Base-by-base conservation (phyloP, 371 early-diverging fungal genomes). In the Rhizopus stolonifer region DNA sequence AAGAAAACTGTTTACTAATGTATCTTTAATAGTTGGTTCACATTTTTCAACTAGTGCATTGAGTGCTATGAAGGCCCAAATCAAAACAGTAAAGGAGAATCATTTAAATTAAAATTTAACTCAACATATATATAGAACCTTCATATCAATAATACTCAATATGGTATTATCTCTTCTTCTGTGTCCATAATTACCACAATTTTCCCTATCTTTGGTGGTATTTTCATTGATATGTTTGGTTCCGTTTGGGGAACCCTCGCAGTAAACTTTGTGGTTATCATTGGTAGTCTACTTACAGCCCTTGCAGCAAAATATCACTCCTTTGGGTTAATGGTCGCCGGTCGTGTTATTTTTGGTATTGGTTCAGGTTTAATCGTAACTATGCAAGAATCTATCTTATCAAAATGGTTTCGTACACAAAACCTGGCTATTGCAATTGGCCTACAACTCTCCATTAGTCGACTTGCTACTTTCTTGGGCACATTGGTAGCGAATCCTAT, bases 1-100 rank as follows among this genome's bases (percentile, higher is more conserved):
- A 4, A 10, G 10, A 29, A 29, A 29, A 29, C 31, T 29, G 7
- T 26, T 42, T 19, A 18, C 4, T 42, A 3, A 31, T 32, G 3
- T 34, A 8, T 15, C 14, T 1, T n/a, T 11, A 49, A 36, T 5
- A 87, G 86, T 85, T 46, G 87, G 87, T 46, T 78, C 82, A 49
- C 87, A 87, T 63, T 87, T 85, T 63, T 82, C 87, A 15, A 81
- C 82, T 31, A 86, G 86, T 60, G 86, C 87, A 15, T 61, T 87
- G 22, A 83, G 85, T 17, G 85, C 86, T 9, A 67, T 87, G 69
- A 87, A 87, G 53, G 65, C 73, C n/a, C 81, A 70, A 10, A 67
- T 87, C 32, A 86, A 86, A 62, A 67, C 79, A 70, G 87, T 82
- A 74, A 46, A 24, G 33, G 11, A 29, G 11, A 29, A 29, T 11